Conservation (phyloP, 352 stramenopile species). For the Phytophthora pinifolia region DNA sequence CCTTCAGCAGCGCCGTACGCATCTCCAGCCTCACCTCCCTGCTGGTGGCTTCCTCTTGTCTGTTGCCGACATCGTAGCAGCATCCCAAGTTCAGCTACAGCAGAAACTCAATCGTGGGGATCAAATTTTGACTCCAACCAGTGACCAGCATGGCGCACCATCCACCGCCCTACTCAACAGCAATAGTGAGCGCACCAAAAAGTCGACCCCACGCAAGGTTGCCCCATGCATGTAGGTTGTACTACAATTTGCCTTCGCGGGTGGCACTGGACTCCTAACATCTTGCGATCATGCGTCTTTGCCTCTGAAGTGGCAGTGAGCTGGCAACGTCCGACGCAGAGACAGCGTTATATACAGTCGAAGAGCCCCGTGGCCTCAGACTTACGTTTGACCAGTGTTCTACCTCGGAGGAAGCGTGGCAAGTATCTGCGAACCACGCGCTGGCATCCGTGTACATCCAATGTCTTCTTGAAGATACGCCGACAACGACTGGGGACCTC, state of each 20-base stretch:
- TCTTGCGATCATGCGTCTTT: not conserved
- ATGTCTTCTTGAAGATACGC: constrained; percentile 3
- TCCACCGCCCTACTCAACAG: constrained; percentile 7
- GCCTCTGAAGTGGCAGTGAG: constrained; percentile 17
- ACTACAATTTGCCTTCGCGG: not conserved
- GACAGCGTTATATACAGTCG: not conserved
- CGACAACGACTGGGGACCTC: not conserved
- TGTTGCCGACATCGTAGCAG: constrained; percentile 41
- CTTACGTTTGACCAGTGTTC: constrained; percentile 23
- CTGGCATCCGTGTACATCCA: constrained; percentile 41
- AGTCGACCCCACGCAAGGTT: constrained; percentile 36
- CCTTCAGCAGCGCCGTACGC: constrained; percentile 35
- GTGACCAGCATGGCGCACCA: constrained; percentile 1
- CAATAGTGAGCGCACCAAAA: constrained; percentile 14
- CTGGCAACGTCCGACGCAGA: constrained; percentile 2
- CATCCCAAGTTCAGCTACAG: constrained; percentile 21
- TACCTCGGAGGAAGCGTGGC: constrained; percentile 48
- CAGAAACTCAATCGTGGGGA: constrained; percentile 18
- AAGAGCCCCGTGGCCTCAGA: constrained; percentile 1
- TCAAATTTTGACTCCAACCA: constrained; percentile 17
- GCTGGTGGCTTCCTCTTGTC: constrained; percentile 28
- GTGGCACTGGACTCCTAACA: not conserved
- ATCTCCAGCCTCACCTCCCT: constrained; percentile 31
- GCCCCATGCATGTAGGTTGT: constrained; percentile 34
- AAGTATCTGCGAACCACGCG: constrained; percentile 46